Percentiles rank a stretch among this genome's conserved stretches.
phyloP scores from a whole-genome alignment of 352 stramenopile species.

The Phytophthora europaea region DNA sequence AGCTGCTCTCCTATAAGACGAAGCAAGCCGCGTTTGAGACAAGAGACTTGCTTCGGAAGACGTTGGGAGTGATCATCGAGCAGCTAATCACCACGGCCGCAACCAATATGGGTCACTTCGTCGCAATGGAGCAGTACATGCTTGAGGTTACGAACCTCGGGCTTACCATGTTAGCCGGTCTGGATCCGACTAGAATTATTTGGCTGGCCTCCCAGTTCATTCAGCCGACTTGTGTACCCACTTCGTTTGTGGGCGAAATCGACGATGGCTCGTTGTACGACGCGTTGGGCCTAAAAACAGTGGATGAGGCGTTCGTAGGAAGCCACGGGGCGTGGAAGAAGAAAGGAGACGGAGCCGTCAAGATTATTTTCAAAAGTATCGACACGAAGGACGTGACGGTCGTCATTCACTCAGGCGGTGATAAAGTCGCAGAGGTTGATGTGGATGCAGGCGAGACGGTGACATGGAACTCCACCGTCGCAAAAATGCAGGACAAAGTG shows the following conservation, averaged over 20 bases:
- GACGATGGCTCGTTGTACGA: slow-evolving; percentile 37
- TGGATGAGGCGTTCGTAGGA: slow-evolving; percentile 33
- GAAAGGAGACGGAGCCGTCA: slow-evolving; percentile 31
- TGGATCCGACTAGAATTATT: slow-evolving; percentile 32
- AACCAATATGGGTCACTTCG: slow-evolving; percentile 21
- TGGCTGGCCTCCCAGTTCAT: slow-evolving; percentile 37
- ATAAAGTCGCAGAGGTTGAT: slow-evolving; percentile 18
- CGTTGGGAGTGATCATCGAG: slow-evolving; percentile 34
- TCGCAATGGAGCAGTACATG: slow-evolving; percentile 20
- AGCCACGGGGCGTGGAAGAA: slow-evolving; percentile 32
- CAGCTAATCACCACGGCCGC: slow-evolving; percentile 23
- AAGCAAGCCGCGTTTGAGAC: slow-evolving; percentile 30
- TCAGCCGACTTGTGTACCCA: slow-evolving; percentile 34
- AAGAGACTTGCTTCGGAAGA: slow-evolving; percentile 35
- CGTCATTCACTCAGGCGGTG: slow-evolving; percentile 32
- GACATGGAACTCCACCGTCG: slow-evolving; percentile 30
- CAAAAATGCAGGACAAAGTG: slow-evolving; percentile 25
- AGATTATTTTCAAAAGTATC: slow-evolving; percentile 29
- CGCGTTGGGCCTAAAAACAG: slow-evolving; percentile 20
- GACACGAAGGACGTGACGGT: slow-evolving; percentile 36
- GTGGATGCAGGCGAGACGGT: slow-evolving; percentile 14
- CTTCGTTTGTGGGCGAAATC: slow-evolving; percentile 32
- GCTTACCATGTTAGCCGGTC: slow-evolving; percentile 17
- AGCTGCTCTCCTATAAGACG: slow-evolving; percentile 30
- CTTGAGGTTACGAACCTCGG: slow-evolving; percentile 25